These are phyloP conservation scores for Globisporangium alternatum DNA, from an alignment of 352 stramenopile genomes.

Conservation along the genomic window DNA sequence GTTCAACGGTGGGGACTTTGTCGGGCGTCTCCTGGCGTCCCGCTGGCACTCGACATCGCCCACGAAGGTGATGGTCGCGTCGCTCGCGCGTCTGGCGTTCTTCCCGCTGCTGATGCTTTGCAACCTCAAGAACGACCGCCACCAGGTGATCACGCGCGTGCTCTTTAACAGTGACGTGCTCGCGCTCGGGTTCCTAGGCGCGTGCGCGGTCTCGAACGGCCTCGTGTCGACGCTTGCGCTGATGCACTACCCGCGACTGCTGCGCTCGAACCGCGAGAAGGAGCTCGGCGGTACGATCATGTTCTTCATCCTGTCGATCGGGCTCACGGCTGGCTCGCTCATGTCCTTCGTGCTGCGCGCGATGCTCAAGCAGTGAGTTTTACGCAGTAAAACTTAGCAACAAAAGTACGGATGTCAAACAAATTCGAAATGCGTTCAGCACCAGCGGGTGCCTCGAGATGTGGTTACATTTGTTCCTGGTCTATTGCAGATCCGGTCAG, in stretches of 20 bases:
- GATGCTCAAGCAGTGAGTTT: constrained; percentile 70
- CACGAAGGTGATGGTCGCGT: constrained; percentile 30
- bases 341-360: constrained; percentile 73
- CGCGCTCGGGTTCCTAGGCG: constrained; percentile 50
- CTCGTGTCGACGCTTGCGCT: constrained; percentile 67
- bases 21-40: constrained; percentile 53
- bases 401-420: too few species aligned
- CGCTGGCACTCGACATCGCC: constrained; percentile 32
- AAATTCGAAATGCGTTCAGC: too few species aligned
- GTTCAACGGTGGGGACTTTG: constrained; percentile 75
- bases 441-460: too few species aligned
- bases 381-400: too few species aligned
- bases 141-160: constrained; percentile 63
- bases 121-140: constrained; percentile 69
- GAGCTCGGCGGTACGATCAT: constrained; percentile 74
- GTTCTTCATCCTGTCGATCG: constrained; percentile 79
- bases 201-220: constrained; percentile 69
- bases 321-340: constrained; percentile 66
- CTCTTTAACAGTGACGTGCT: constrained; percentile 73
- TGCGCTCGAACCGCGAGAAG: constrained; percentile 58
- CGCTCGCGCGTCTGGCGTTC: constrained; percentile 46
- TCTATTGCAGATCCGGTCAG: too few species aligned
- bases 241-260: constrained; percentile 71
- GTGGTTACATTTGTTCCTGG: too few species aligned
- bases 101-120: constrained; percentile 74